Base-by-base conservation (phyloP, 495 filamentous ascomycete genomes). In the Penicillium maclennaniae region DNA sequence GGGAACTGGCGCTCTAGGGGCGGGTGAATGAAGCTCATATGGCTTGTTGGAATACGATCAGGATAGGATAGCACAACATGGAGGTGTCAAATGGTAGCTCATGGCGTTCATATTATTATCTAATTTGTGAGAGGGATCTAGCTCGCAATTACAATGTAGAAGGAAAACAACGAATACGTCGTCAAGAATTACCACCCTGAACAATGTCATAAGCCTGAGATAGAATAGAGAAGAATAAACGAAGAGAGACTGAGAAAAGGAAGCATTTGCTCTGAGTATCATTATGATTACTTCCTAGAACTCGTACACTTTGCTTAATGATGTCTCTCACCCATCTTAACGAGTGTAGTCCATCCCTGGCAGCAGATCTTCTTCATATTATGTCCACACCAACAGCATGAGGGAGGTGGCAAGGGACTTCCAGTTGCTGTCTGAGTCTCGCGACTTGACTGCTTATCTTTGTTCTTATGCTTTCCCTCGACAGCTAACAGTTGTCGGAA, bases 331-430 rank as follows among this genome's bases (percentile, higher is more conserved):
- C 81, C 81, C 67, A 89, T 65, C 52, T 86, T 81, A 19, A 90
- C 84, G 41, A 87, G 73, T 6, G 87, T 82, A 20, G 82, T 82
- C 75, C 87, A 91, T 15, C 86, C 87, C 17, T 85, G 76, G 65
- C 88, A 92, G 65, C 88, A 92, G 45, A 68, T 62, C 17, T 76
- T 82, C 46, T 74, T 85, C 86, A 92, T 90, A 27, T 78, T 76
- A 73, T 92, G 88, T 23, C 74, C 69, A 69, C 88, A 92, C 86
- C 88, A 92, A 46, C 86, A 87, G 59, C 87, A 91, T 53, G 81
- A 76, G 73, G 12, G 79, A 75, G 48, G 75, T 75, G 21, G 78
- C 21, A 43, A 37, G 9, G 43, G 42, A 1, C 2, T 8, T 21
- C 6, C n/a, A 19, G 49, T 2, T 5, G 26, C 19, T 20, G 34